Conservation (phyloP, 2,329 filamentous ascomycete genomes). For the Pseudogymnoascus sp. region DNA sequence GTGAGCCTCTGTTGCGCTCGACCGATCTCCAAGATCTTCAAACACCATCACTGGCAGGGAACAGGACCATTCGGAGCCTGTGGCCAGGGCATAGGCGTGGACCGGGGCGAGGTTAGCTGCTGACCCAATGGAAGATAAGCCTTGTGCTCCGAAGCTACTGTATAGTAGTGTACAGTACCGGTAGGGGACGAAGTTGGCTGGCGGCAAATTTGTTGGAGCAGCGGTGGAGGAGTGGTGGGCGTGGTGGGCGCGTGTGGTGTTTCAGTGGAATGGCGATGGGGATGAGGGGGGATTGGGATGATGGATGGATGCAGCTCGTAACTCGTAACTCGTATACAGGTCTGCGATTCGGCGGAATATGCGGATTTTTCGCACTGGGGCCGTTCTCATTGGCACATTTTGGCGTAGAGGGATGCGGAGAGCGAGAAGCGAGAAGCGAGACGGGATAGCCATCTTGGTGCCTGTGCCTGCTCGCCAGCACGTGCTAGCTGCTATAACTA, state of each 20-base stretch:
- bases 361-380: constrained; percentile 1
- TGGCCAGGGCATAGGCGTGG: neutral
- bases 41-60: neutral
- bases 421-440: neutral
- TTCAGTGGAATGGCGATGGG: constrained; percentile 3
- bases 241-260: neutral
- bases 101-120: neutral
- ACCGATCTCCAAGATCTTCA: constrained; percentile 1
- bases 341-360: neutral
- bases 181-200: constrained; percentile 2
- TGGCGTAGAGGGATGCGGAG: neutral
- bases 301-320: constrained; percentile 1
- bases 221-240: neutral
- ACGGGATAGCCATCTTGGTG: neutral
- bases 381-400: constrained; percentile 1
- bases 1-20: neutral
- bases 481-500: neutral
- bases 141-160: constrained; percentile 1
- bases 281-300: constrained; percentile 1
- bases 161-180: neutral
- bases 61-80: neutral
- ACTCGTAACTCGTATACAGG: neutral
- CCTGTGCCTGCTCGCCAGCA: neutral
- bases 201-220: neutral
- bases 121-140: neutral